A percentile compares a stretch with the other conserved stretches of the same genome.
These are phyloP conservation scores for Hygrophorus pudorinus DNA, from an alignment of 768 basidiomycete species.

Conservation along the genomic window DNA sequence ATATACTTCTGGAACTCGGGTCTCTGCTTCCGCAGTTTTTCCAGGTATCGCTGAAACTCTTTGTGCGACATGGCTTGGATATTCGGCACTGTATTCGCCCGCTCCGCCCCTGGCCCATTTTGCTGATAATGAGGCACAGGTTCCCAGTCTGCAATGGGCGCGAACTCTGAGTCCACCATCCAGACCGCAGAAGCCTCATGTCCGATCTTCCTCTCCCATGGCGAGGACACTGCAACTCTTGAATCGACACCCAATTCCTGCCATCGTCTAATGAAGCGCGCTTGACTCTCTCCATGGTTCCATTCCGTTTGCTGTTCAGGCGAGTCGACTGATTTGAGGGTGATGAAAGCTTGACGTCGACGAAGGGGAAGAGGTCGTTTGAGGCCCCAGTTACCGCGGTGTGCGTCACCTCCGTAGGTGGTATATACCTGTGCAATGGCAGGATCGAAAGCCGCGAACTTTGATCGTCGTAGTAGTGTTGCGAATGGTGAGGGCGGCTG, in stretches of 20 bases:
- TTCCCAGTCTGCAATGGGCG: slow-evolving; percentile 12
- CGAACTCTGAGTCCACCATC: slow-evolving; percentile 23
- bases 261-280: slow-evolving; percentile 56
- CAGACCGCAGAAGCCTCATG: slow-evolving; percentile 14
- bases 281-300: slow-evolving; percentile 55
- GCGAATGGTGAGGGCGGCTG: slow-evolving; percentile 60
- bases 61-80: slow-evolving; percentile 48
- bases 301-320: slow-evolving; percentile 71
- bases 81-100: slow-evolving; percentile 26
- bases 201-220: slow-evolving; percentile 34
- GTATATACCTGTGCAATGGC: slow-evolving; percentile 71
- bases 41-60: slow-evolving; percentile 51
- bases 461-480: slow-evolving; percentile 68
- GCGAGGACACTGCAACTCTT: slow-evolving; percentile 12
- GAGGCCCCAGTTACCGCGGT: slow-evolving; percentile 77
- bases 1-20: slow-evolving; percentile 45
- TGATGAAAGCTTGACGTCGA: slow-evolving; percentile 53
- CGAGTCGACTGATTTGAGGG: slow-evolving; percentile 60
- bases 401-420: slow-evolving; percentile 54
- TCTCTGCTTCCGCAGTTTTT: slow-evolving; percentile 45
- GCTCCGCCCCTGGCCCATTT: neutral
- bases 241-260: slow-evolving; percentile 49
- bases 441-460: slow-evolving; percentile 74
- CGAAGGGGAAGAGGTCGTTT: slow-evolving; percentile 72
- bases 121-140: no score